Evolutionary conservation across 2,329 filamentous ascomycete genomes (phyloP), one percentile per base, ranked within the genome.

Genomic region (Phialophora verrucosa): DNA sequence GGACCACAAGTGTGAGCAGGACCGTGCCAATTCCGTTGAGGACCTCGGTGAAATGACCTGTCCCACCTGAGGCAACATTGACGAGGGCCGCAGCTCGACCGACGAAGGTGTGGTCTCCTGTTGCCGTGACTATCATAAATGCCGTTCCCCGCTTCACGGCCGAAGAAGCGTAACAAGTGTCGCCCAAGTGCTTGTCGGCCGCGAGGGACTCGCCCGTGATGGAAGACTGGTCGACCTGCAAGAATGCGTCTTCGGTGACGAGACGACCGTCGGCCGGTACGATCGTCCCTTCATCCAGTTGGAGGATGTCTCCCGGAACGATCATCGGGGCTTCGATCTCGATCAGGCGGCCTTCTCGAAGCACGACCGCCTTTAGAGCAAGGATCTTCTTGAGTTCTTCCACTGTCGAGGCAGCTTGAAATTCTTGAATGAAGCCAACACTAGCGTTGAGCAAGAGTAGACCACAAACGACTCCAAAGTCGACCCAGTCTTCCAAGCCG

Each of bases 151-250:
- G 91, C 86, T 96, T 96, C 83, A 96, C 90, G 70, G 90, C 89
- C 49, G 92, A 96, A 10, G 92, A 96, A 76, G 91, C 89, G 77
- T 91, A 96, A 80, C 91, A 92, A 75, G 86, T 85, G 79, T 96
- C 93, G 69, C 87, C 87, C 77, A 88, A 87, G 83, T 91, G 89
- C 85, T 95, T 96, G 82, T 96, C 92, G 73, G 95, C 92, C 73
- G 92, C 92, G 67, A 96, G 88, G 71, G 93, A 96, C 82, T 97
- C 92, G 73, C 93, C 92, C 66, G 93, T 96, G 77, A 96, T 92
- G 78, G 91, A 88, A 67, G 92, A 96, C 83, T 96, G 93, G 80
- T 97, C 92, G 70, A 96, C 90, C 82, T 96, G 92, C 69, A 94
- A 85, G 83, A 92, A 93, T 68, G 91, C 90, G 77, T 90, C 88